Conservation (phyloP, 257 asterid genomes). For the Asclepias syriaca region DNA sequence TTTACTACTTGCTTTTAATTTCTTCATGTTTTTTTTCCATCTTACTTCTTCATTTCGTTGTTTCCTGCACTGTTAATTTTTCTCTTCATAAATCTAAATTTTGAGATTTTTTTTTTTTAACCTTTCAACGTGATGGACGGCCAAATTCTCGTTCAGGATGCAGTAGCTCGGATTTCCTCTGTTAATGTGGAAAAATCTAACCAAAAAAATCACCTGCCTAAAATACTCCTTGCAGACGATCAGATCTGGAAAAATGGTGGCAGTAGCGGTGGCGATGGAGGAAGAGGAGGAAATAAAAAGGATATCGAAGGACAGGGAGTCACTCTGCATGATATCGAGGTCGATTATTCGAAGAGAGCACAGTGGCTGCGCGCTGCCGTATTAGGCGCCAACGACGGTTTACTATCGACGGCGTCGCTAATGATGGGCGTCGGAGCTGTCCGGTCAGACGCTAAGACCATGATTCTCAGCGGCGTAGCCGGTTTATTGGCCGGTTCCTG, state of each 20-base stretch:
- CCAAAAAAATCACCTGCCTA: background rate
- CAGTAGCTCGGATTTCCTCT: background rate
- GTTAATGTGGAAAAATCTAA: constrained; percentile 19
- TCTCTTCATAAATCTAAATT: too few species aligned
- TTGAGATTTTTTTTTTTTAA: background rate
- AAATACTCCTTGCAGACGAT: background rate
- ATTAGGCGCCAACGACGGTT: constrained; percentile 67
- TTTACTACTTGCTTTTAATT: too few species aligned
- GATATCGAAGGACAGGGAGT: constrained; percentile 32
- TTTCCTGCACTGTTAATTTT: background rate
- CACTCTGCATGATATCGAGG: constrained; percentile 7
- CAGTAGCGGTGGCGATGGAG: constrained; percentile 8
- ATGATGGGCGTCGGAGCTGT: constrained; percentile 77
- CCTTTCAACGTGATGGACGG: background rate
- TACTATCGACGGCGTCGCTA: constrained; percentile 57
- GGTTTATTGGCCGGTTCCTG: constrained; percentile 63
- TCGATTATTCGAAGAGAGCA: constrained; percentile 49
- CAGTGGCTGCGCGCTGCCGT: constrained; percentile 81
- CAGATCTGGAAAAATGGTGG: constrained; percentile 15
- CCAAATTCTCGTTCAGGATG: background rate
- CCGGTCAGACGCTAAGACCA: constrained; percentile 38
- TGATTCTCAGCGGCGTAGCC: constrained; percentile 63
- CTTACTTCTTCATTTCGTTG: too few species aligned
- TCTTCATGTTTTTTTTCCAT: too few species aligned
- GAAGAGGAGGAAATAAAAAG: constrained; percentile 4